Percentiles rank a stretch among this genome's conserved stretches.
Evolutionary conservation across 1,284 basidiomycete genomes (phyloP).

Genomic region (Rhodotorula glutinis): DNA sequence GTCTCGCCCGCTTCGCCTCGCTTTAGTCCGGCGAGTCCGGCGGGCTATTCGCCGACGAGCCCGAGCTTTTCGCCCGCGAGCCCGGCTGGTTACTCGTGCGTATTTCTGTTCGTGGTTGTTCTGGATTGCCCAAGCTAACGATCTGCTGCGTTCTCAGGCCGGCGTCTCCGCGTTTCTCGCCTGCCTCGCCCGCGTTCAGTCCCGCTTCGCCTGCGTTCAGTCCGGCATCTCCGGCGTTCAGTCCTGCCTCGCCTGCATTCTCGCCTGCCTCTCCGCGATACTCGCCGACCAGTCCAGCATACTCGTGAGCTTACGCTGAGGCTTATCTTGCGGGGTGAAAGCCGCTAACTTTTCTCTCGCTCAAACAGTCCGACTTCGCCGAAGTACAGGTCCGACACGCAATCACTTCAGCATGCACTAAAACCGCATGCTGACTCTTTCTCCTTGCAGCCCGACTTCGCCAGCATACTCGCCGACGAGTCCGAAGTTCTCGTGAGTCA

Average conservation of each 20-base stretch:
- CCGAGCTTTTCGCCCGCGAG: constrained; percentile 49
- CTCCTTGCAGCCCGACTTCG: constrained; percentile 14
- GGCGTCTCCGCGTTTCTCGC: constrained; percentile 36
- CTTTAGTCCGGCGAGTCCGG: constrained; percentile 23
- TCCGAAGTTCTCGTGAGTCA: constrained; percentile 48
- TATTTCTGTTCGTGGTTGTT: neutral
- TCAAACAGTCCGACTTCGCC: neutral
- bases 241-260: constrained; percentile 22
- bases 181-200: constrained; percentile 56
- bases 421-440: constrained; percentile 3
- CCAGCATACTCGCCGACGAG: constrained; percentile 73
- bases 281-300: constrained; percentile 20
- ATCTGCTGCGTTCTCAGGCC: neutral
- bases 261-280: constrained; percentile 21
- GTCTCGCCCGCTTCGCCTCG: constrained; percentile 32
- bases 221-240: constrained; percentile 14
- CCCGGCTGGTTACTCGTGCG: constrained; percentile 10
- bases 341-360: neutral
- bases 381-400: neutral
- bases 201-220: constrained; percentile 52
- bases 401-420: neutral
- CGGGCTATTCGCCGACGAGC: constrained; percentile 72
- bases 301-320: neutral
- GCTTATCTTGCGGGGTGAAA: no score
- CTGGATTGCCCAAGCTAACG: neutral